Conservation (phyloP, 495 filamentous ascomycete genomes). For the Tuber microsphaerosporum region DNA sequence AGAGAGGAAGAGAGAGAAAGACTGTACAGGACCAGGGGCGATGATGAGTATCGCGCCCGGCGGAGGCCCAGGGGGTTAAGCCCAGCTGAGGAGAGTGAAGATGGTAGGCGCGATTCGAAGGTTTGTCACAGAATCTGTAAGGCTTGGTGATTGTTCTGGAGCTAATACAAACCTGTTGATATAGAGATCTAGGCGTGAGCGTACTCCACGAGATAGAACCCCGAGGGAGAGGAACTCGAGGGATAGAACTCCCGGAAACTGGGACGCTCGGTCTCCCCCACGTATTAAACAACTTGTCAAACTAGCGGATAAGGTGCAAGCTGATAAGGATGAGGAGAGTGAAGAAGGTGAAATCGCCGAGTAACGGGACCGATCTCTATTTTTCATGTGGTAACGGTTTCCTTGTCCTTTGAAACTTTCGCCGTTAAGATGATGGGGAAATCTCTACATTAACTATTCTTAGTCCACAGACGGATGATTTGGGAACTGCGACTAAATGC, state of each 20-base stretch:
- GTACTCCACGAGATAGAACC: conserved; percentile 52
- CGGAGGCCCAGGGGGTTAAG: conserved; percentile 64
- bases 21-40: conserved; percentile 67
- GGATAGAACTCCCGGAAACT: conserved; percentile 28
- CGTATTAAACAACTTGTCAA: conserved; percentile 38
- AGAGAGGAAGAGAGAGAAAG: conserved; percentile 80
- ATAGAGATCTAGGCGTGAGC: conserved; percentile 60
- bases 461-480: background rate
- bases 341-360: conserved; percentile 99
- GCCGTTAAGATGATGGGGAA: background rate
- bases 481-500: background rate
- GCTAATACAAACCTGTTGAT: conserved; percentile 16
- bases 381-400: conserved; percentile 3
- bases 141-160: conserved; percentile 1
- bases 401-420: background rate
- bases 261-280: conserved; percentile 23
- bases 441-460: conserved; percentile 1
- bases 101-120: conserved; percentile 58
- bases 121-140: conserved; percentile 41
- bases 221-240: conserved; percentile 37
- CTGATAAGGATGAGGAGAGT: conserved; percentile 55
- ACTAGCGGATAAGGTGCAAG: conserved; percentile 41
- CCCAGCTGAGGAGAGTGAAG: conserved; percentile 62
- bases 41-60: conserved; percentile 60
- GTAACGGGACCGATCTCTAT: conserved; percentile 45